phyloP scores from a whole-genome alignment of 1,284 basidiomycete genomes.

The Sporisorium graminicola region DNA sequence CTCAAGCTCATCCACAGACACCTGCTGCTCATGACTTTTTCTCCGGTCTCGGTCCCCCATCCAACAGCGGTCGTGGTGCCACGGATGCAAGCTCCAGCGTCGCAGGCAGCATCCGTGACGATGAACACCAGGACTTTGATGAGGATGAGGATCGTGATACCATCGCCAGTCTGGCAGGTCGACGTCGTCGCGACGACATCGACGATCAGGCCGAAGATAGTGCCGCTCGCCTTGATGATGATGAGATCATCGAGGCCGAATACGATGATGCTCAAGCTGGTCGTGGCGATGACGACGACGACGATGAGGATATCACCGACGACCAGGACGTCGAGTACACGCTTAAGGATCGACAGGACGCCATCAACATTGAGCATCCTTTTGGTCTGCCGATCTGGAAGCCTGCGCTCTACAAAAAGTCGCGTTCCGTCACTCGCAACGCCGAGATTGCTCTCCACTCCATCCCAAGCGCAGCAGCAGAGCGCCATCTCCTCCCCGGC shows the following conservation, averaged over 20 bases:
- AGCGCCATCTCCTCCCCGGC: conserved; percentile 88
- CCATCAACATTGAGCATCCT: conserved; percentile 97
- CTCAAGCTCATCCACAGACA: conserved; percentile 13
- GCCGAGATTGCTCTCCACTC: conserved; percentile 94
- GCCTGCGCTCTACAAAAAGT: conserved; percentile 98
- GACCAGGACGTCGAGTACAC: conserved; percentile 83
- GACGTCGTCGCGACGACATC: conserved; percentile 31
- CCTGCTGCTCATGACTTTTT: conserved; percentile 45
- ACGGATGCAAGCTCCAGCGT: conserved; percentile 48
- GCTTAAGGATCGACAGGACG: conserved; percentile 92
- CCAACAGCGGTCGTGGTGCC: conserved; percentile 27
- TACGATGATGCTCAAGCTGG: conserved; percentile 16
- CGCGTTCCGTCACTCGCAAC: conserved; percentile 92
- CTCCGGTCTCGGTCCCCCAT: conserved; percentile 23
- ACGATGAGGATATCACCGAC: conserved; percentile 40
- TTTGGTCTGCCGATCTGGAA: conserved; percentile 99
- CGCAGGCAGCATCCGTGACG: conserved; percentile 39
- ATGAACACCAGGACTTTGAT: conserved; percentile 25
- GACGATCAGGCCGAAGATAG: conserved; percentile 25
- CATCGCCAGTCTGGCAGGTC: conserved; percentile 50
- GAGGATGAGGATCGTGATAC: conserved; percentile 58
- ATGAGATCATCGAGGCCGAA: conserved; percentile 33
- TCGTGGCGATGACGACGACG: conserved; percentile 26
- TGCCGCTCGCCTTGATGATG: conserved; percentile 15
- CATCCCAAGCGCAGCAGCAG: conserved; percentile 89